Evolutionary conservation across 2,329 filamentous ascomycete species (phyloP).

Genomic region (Helotiales sp.): DNA sequence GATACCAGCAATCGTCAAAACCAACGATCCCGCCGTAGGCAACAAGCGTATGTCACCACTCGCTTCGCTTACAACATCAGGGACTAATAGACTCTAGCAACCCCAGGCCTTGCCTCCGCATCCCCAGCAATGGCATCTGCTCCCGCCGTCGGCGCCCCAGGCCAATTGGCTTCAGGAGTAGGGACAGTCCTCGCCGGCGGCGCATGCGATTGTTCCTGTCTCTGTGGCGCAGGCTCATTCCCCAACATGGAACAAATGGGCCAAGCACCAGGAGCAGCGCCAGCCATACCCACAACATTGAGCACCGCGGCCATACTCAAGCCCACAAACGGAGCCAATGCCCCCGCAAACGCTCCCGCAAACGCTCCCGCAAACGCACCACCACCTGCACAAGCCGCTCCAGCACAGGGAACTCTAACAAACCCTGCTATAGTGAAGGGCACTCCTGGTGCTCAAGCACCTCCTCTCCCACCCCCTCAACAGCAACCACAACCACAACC

Average conservation of each 20-base stretch:
- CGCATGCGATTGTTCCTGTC: slow-evolving; percentile 33
- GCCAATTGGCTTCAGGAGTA: slow-evolving; percentile 26
- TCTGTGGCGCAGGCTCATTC: slow-evolving; percentile 35
- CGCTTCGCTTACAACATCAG: neutral
- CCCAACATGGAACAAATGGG: slow-evolving; percentile 13
- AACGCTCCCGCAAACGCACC: neutral
- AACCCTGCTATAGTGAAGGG: neutral
- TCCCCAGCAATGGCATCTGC: slow-evolving; percentile 4
- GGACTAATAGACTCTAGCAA: neutral
- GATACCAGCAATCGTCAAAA: slow-evolving; percentile 19
- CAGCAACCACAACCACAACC: neutral
- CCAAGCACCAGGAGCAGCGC: neutral
- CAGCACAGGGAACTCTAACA: neutral
- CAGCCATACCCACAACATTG: slow-evolving; percentile 8
- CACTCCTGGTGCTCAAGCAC: slow-evolving; percentile 4
- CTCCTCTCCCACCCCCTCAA: neutral
- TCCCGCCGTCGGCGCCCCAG: slow-evolving; percentile 27
- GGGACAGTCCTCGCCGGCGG: slow-evolving; percentile 28
- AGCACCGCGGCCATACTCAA: slow-evolving; percentile 22
- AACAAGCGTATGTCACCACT: neutral
- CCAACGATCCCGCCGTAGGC: neutral
- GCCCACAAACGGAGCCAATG: neutral
- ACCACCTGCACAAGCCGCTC: neutral
- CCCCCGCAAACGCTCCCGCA: neutral
- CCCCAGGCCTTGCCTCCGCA: neutral